Evolutionary conservation across 2,329 filamentous ascomycete genomes (phyloP).

Genomic region (Neofusicoccum kwambonambiense): DNA sequence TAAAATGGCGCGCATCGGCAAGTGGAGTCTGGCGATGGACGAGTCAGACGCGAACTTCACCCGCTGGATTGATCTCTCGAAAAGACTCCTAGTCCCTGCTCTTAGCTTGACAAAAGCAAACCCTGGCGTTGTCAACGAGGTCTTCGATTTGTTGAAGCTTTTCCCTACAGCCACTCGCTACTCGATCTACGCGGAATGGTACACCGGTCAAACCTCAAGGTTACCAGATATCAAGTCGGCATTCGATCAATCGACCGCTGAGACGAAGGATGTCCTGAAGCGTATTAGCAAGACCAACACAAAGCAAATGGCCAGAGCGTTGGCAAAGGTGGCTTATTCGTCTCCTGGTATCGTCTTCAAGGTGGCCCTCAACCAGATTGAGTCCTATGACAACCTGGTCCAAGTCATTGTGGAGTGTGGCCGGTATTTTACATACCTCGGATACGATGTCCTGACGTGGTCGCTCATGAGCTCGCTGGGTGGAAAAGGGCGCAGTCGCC

Average conservation of each 20-base stretch:
- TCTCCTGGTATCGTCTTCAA: conserved; percentile 90
- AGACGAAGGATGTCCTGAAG: conserved; percentile 85
- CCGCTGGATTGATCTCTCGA: conserved; percentile 83
- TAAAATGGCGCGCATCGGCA: conserved; percentile 83
- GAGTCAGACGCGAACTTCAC: conserved; percentile 65
- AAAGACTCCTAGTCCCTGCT: conserved; percentile 80
- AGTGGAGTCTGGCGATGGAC: conserved; percentile 70
- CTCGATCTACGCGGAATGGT: conserved; percentile 92
- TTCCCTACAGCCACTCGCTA: conserved; percentile 78
- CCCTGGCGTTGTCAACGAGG: conserved; percentile 77
- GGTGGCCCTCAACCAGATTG: conserved; percentile 84
- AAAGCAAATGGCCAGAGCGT: conserved; percentile 76
- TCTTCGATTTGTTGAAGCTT: conserved; percentile 77
- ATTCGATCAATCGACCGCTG: conserved; percentile 72
- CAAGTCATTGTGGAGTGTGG: conserved; percentile 93
- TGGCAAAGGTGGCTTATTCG: conserved; percentile 89
- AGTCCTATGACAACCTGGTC: conserved; percentile 92
- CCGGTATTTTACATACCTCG: conserved; percentile 87
- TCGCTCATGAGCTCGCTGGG: conserved; percentile 74
- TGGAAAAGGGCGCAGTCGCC: conserved; percentile 56
- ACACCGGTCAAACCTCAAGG: conserved; percentile 72
- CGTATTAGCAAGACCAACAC: conserved; percentile 86
- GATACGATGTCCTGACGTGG: conserved; percentile 93
- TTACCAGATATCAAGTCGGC: conserved; percentile 74
- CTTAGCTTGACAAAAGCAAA: conserved; percentile 85